phyloP scores from a whole-genome alignment of 345 rosid genomes.

The Isatis tinctoria region DNA sequence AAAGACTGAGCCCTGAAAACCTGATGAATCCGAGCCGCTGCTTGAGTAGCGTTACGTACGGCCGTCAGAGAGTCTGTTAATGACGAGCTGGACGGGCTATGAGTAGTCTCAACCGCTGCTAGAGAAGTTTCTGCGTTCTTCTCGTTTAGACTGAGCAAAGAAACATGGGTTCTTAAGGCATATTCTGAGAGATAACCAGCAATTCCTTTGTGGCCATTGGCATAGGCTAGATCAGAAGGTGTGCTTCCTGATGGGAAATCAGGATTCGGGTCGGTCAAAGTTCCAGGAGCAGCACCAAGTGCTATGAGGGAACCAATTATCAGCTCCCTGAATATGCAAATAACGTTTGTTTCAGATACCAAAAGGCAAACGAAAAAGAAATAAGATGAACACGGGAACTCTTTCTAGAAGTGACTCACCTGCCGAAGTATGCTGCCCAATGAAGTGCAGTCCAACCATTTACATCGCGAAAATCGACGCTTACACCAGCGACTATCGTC shows the following conservation, averaged over 20 bases:
- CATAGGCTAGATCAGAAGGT: conserved; percentile 83
- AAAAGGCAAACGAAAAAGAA: background rate
- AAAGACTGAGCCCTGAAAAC: conserved; percentile 90
- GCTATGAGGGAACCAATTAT: conserved; percentile 73
- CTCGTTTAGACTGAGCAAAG: conserved; percentile 52
- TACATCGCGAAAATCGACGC: conserved; percentile 78
- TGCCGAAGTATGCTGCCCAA: conserved; percentile 97
- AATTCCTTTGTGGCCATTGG: conserved; percentile 86
- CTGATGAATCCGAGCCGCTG: conserved; percentile 86
- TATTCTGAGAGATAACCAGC: conserved; percentile 92
- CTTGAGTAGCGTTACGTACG: conserved; percentile 79
- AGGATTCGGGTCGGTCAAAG: conserved; percentile 75
- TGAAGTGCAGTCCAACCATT: conserved; percentile 99
- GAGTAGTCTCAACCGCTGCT: conserved; percentile 34
- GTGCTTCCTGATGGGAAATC: conserved; percentile 59
- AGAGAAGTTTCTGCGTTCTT: conserved; percentile 34
- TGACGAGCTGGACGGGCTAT: conserved; percentile 41
- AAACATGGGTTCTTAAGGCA: conserved; percentile 53
- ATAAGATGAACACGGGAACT: background rate
- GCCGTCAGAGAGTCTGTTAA: conserved; percentile 77
- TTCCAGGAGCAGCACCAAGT: conserved; percentile 80
- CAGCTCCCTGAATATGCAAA: conserved; percentile 53
- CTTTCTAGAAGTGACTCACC: conserved; percentile 39
- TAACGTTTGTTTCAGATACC: background rate
- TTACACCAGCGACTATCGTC: conserved; percentile 72